Evolutionary conservation across 2,329 filamentous ascomycete genomes (phyloP).

Genomic region (Byssochlamys sp.): DNA sequence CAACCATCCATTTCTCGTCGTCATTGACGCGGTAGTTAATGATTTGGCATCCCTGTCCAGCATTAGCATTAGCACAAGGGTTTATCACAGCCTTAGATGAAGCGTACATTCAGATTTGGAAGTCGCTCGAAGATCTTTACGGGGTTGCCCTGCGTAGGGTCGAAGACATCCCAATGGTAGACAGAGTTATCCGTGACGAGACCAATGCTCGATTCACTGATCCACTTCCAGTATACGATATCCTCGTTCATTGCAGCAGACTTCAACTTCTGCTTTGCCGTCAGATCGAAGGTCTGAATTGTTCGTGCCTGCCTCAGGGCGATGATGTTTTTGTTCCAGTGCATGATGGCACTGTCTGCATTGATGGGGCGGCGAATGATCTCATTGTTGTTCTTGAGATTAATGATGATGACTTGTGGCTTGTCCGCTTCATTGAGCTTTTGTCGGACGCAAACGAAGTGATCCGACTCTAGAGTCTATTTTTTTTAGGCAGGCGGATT

Average conservation of each 20-base stretch:
- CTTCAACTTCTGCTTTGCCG: slow-evolving; percentile 89
- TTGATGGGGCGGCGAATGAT: slow-evolving; percentile 91
- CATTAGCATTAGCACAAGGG: background rate
- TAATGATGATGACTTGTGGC: slow-evolving; percentile 91
- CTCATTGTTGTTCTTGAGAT: slow-evolving; percentile 96
- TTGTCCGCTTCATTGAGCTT: slow-evolving; percentile 75
- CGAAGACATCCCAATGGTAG: slow-evolving; percentile 96
- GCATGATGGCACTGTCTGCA: slow-evolving; percentile 99
- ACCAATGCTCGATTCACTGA: slow-evolving; percentile 77
- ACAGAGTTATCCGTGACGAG: slow-evolving; percentile 84
- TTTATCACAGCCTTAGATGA: background rate
- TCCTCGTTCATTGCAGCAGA: slow-evolving; percentile 94
- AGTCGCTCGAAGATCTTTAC: slow-evolving; percentile 93
- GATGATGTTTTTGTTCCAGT: slow-evolving; percentile 92
- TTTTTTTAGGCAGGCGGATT: slow-evolving; percentile 13
- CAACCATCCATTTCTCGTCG: slow-evolving; percentile 96
- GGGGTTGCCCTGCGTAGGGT: slow-evolving; percentile 65
- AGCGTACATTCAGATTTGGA: slow-evolving; percentile 69
- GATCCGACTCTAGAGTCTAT: slow-evolving; percentile 94
- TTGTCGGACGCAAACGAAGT: slow-evolving; percentile 91
- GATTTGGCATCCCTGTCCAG: slow-evolving; percentile 76
- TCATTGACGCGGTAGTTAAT: slow-evolving; percentile 97
- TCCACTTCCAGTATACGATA: slow-evolving; percentile 99
- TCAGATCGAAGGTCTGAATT: slow-evolving; percentile 93
- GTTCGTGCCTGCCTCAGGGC: slow-evolving; percentile 90